Evolutionary conservation across 257 asterid genomes (phyloP).

Genomic region (Apocynum venetum): DNA sequence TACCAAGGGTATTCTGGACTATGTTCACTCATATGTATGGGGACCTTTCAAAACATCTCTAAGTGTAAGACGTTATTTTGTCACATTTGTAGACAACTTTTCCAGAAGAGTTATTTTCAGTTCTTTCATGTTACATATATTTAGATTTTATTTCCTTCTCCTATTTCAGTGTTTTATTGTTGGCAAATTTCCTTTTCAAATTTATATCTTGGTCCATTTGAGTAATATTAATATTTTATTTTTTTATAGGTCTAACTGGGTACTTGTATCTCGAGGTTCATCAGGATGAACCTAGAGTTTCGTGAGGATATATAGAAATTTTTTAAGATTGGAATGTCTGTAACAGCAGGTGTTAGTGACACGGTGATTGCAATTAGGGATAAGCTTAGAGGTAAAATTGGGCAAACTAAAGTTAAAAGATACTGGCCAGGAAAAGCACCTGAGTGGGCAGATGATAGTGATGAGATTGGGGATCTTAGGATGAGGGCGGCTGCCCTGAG

Average conservation of each 20-base stretch:
- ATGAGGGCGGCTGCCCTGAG: conserved; percentile 58
- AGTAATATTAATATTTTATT: background rate
- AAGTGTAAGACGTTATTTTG: no score
- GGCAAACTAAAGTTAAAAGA: conserved; percentile 88
- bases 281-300: background rate
- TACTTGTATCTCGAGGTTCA: background rate
- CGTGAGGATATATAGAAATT: background rate
- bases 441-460: conserved; percentile 87
- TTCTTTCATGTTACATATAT: background rate
- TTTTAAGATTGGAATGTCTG: conserved; percentile 53
- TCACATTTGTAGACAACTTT: no score
- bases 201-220: background rate
- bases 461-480: conserved; percentile 70
- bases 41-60: no score
- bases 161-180: background rate
- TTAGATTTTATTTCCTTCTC: background rate
- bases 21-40: no score
- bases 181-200: background rate
- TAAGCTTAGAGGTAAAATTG: conserved; percentile 90
- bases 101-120: background rate
- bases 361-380: conserved; percentile 78
- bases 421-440: conserved; percentile 99
- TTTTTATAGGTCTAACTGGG: background rate
- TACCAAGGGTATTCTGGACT: no score
- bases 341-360: conserved; percentile 92